Conservation (phyloP, 345 rosid species). For the Combretum micranthum region DNA sequence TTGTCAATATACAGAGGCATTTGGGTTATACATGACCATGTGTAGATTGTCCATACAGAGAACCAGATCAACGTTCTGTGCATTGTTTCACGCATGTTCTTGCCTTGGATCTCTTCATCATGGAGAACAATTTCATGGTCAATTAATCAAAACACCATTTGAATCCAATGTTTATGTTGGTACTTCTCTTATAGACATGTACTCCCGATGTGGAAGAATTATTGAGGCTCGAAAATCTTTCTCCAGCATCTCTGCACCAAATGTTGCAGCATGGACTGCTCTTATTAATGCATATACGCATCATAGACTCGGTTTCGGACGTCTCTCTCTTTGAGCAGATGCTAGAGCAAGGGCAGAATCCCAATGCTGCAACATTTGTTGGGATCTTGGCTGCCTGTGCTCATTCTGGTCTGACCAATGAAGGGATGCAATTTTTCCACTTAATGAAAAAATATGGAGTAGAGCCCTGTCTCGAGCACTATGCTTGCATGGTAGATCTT, state of each 20-base stretch:
- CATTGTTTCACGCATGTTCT: conserved; percentile 45
- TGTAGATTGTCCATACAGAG: conserved; percentile 15
- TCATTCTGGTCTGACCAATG: conserved; percentile 36
- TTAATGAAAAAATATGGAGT: conserved; percentile 31
- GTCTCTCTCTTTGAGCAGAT: conserved; percentile 32
- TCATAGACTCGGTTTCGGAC: conserved; percentile 47
- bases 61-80: conserved; percentile 52
- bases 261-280: conserved; percentile 58
- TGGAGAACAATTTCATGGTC: conserved; percentile 44
- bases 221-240: conserved; percentile 39
- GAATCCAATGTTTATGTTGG: conserved; percentile 42
- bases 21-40: conserved; percentile 32
- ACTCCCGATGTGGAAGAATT: conserved; percentile 50
- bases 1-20: conserved; percentile 32
- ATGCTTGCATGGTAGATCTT: conserved; percentile 47
- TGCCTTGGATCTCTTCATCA: conserved; percentile 49
- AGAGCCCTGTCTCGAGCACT: conserved; percentile 39
- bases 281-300: conserved; percentile 49
- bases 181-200: conserved; percentile 57
- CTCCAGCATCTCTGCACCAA: conserved; percentile 32
- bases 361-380: conserved; percentile 47
- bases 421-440: conserved; percentile 36
- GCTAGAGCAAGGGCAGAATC: conserved; percentile 31
- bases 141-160: conserved; percentile 38
- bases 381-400: conserved; percentile 45